Evolutionary conservation across 1,139 yeast genomes (phyloP).

Genomic region (Geotrichum fermentans): DNA sequence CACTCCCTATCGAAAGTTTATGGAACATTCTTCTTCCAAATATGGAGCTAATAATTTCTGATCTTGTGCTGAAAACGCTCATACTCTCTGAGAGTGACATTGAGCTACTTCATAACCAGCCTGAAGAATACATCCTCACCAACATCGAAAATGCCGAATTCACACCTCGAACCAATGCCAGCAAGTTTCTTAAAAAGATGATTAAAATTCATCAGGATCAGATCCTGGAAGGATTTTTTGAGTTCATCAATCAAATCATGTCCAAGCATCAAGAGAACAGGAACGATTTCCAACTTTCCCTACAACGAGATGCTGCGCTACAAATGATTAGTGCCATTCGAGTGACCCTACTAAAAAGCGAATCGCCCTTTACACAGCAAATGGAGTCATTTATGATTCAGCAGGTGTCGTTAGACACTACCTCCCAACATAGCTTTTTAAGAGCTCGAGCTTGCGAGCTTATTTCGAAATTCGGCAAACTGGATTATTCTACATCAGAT

Average conservation of each 20-base stretch:
- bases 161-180: slow-evolving; percentile 77
- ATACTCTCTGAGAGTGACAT: slow-evolving; percentile 65
- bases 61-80: slow-evolving; percentile 72
- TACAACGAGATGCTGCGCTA: slow-evolving; percentile 73
- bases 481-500: slow-evolving; percentile 34
- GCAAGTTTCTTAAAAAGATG: slow-evolving; percentile 65
- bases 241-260: slow-evolving; percentile 58
- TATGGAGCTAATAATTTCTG: slow-evolving; percentile 59
- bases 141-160: slow-evolving; percentile 66
- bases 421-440: slow-evolving; percentile 64
- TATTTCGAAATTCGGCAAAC: slow-evolving; percentile 50
- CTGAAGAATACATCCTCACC: slow-evolving; percentile 81
- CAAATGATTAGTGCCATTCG: slow-evolving; percentile 73
- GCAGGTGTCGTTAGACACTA: slow-evolving; percentile 67
- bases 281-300: slow-evolving; percentile 54
- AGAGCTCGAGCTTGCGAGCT: slow-evolving; percentile 83
- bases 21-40: slow-evolving; percentile 69
- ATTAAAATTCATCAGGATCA: slow-evolving; percentile 62
- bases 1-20: slow-evolving; percentile 59
- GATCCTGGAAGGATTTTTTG: slow-evolving; percentile 59
- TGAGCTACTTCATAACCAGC: slow-evolving; percentile 80
- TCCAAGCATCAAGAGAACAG: slow-evolving; percentile 40
- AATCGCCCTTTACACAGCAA: slow-evolving; percentile 57
- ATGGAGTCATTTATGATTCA: slow-evolving; percentile 64
- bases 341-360: slow-evolving; percentile 49